phyloP scores from a whole-genome alignment of 2,329 filamentous ascomycete genomes.

The Thelonectria blattea region DNA sequence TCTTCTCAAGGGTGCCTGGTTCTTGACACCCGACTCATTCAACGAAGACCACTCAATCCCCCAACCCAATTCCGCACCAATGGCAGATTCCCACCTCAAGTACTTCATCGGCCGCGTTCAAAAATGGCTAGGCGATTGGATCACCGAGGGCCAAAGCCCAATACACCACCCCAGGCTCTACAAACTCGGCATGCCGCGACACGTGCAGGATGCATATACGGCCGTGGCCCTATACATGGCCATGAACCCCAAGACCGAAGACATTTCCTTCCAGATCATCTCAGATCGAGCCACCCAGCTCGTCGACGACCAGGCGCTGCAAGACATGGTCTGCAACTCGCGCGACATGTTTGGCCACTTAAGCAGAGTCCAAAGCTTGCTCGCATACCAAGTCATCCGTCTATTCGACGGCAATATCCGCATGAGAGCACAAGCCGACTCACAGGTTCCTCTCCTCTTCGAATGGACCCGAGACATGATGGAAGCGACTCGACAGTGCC shows the following conservation, averaged over 20 bases:
- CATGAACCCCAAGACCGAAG: slow-evolving; percentile 36
- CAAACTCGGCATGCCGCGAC: slow-evolving; percentile 30
- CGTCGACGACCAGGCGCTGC: not conserved
- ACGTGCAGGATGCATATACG: slow-evolving; percentile 40
- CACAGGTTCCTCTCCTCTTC: not conserved
- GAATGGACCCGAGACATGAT: slow-evolving; percentile 1
- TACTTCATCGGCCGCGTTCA: slow-evolving; percentile 35
- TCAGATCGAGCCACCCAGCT: slow-evolving; percentile 28
- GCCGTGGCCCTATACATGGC: slow-evolving; percentile 33
- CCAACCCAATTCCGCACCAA: slow-evolving; percentile 6
- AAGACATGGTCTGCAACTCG: not conserved
- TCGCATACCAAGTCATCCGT: slow-evolving; percentile 32
- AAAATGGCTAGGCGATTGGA: slow-evolving; percentile 36
- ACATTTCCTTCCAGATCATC: slow-evolving; percentile 34
- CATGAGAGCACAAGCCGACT: slow-evolving; percentile 32
- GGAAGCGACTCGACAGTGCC: not conserved
- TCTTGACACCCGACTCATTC: not conserved
- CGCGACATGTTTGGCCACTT: not conserved
- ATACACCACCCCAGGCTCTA: slow-evolving; percentile 41
- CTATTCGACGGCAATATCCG: slow-evolving; percentile 36
- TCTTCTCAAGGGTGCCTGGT: not conserved
- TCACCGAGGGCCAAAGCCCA: slow-evolving; percentile 32
- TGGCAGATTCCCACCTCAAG: slow-evolving; percentile 35
- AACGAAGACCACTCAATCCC: not conserved
- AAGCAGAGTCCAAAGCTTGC: slow-evolving; percentile 32